A percentile compares a stretch with the other conserved stretches of the same genome.
Evolutionary conservation across 768 basidiomycete genomes (phyloP).

Genomic region (Phanerochaete sordida): DNA sequence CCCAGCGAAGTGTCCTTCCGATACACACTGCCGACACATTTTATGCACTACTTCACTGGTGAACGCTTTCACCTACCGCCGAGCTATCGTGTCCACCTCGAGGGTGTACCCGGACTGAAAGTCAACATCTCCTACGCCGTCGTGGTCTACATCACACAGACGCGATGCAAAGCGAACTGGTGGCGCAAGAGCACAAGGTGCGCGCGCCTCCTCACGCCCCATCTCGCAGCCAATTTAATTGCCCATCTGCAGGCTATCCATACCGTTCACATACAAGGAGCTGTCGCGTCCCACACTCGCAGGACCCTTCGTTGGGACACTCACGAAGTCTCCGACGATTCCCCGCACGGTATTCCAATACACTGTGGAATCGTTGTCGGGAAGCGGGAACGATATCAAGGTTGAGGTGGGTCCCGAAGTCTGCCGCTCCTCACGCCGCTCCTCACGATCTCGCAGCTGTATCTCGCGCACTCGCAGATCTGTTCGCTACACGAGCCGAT

Average conservation of each 20-base stretch:
- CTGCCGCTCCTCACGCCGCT: background rate
- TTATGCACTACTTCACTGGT: constrained; percentile 10
- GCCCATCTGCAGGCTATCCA: constrained; percentile 10
- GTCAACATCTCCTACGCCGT: constrained; percentile 22
- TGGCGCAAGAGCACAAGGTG: constrained; percentile 19
- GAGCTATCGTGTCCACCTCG: constrained; percentile 18
- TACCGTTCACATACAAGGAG: constrained; percentile 19
- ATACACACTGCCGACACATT: constrained; percentile 21
- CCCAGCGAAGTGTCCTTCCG: constrained; percentile 20
- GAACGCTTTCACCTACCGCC: constrained; percentile 20
- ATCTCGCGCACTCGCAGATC: constrained; percentile 21
- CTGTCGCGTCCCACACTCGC: constrained; percentile 17
- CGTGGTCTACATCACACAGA: constrained; percentile 16
- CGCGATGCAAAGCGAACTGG: constrained; percentile 15
- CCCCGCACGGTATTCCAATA: constrained; percentile 22
- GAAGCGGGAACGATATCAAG: constrained; percentile 10
- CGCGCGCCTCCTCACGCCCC: background rate
- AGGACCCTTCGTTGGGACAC: constrained; percentile 18
- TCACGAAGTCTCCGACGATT: constrained; percentile 7
- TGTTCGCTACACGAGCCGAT: constrained; percentile 24
- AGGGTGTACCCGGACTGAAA: constrained; percentile 21
- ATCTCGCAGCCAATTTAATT: background rate
- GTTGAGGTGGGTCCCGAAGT: constrained; percentile 22
- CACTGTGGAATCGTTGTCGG: constrained; percentile 11
- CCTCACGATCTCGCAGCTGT: constrained; percentile 15